Conservation (phyloP, 306 rosid species). For the Dryas octopetala region DNA sequence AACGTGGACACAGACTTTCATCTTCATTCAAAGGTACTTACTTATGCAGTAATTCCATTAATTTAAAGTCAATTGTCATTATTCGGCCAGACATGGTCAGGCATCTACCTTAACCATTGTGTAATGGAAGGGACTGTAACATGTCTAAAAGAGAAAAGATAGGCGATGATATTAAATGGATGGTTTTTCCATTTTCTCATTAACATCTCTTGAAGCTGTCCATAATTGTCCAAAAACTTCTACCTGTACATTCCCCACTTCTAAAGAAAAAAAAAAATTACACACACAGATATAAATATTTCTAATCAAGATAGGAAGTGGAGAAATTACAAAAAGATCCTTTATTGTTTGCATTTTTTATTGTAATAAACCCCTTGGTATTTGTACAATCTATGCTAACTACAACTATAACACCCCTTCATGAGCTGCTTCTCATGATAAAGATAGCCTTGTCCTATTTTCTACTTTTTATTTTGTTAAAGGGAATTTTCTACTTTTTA, state of each 20-base stretch:
- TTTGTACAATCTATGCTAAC: background rate
- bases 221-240: background rate
- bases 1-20: background rate
- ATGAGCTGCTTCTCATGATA: background rate
- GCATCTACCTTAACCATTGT: background rate
- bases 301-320: background rate
- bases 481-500: too few relatives aligned
- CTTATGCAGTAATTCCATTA: background rate
- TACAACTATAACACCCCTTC: background rate
- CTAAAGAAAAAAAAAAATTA: too few relatives aligned
- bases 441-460: background rate
- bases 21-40: constrained; percentile 17
- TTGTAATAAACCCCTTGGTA: background rate
- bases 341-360: background rate
- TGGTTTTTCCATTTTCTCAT: background rate
- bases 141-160: constrained; percentile 17
- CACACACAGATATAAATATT: background rate
- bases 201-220: background rate
- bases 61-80: background rate
- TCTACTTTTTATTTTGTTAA: too few relatives aligned
- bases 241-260: background rate
- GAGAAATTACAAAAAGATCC: background rate
- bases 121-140: constrained; percentile 17
- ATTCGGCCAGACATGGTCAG: constrained; percentile 11
- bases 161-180: constrained; percentile 1